Conservation (phyloP, 495 filamentous ascomycete genomes). For the Neurospora pannonica region DNA sequence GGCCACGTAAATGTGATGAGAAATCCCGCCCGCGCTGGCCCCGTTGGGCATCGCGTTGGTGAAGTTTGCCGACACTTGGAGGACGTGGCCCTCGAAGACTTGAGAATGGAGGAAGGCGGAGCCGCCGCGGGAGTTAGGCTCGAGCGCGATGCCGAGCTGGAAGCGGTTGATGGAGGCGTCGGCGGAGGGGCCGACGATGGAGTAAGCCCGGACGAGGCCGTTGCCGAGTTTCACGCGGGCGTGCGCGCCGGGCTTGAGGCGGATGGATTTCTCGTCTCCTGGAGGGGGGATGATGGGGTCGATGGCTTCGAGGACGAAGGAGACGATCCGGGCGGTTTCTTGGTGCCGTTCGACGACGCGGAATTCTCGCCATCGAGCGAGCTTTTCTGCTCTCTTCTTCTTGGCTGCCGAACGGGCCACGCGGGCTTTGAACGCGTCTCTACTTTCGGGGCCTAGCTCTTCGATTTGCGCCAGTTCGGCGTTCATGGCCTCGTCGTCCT, state of each 20-base stretch:
- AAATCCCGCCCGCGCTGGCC: constrained; percentile 16
- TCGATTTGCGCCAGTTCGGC: constrained; percentile 33
- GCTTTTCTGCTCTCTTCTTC: constrained; percentile 11
- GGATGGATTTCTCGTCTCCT: background rate
- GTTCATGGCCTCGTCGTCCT: constrained; percentile 33
- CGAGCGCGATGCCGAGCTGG: constrained; percentile 38
- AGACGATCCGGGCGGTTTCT: constrained; percentile 31
- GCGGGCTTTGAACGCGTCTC: constrained; percentile 28
- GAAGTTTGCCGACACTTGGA: constrained; percentile 34
- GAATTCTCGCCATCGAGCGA: constrained; percentile 34
- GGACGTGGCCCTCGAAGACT: constrained; percentile 33
- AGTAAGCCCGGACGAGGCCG: constrained; percentile 35
- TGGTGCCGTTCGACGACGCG: constrained; percentile 31
- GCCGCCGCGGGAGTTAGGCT: constrained; percentile 34
- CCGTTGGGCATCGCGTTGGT: constrained; percentile 24
- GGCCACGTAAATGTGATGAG: constrained; percentile 42
- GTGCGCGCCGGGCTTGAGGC: constrained; percentile 28
- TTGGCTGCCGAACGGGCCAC: constrained; percentile 16
- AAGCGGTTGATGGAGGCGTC: constrained; percentile 21
- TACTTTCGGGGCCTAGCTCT: constrained; percentile 39
- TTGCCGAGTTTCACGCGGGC: constrained; percentile 38
- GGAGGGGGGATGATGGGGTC: background rate
- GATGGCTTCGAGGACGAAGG: constrained; percentile 30
- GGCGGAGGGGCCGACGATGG: constrained; percentile 26
- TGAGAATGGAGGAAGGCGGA: constrained; percentile 35